Evolutionary conservation across 1,139 yeast species (phyloP), one percentile per base, ranked within the genome.

Genomic region (Diutina scorzettiae): DNA sequence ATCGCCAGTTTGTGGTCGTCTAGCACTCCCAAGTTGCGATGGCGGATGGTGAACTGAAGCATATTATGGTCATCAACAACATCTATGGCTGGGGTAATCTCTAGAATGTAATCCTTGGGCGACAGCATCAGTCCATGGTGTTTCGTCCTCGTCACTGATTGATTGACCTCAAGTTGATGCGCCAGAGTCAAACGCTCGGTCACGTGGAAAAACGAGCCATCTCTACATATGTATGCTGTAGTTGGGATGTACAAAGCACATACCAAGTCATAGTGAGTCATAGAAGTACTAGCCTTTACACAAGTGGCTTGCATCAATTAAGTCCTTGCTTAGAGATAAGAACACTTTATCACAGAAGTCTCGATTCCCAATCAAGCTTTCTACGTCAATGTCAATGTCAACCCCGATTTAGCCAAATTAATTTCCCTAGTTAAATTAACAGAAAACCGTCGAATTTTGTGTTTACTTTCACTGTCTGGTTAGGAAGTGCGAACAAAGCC

Each of bases 41-140:
- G 39, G 14, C 39, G 39, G 11, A 34, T 34, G 14, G 29, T 16
- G n/a, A 34, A 34, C 29, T 34, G 18, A 12, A 34, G 28, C n/a
- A 23, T 20, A 23, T 34, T 34, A 23, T 34, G 39, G 6, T 34
- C 39, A 16, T 34, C 39, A 5, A 34, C 39, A 6, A 20, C 28
- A 14, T 34, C 39, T 12, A 23, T 23, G 19, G 39, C 39, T 8
- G 39, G 39, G 19, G 39, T 20, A 14, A 34, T 34, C 19, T 34
- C 39, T 27, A 34, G 39, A 9, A 34, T 34, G 19, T 23, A 34
- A 16, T 34, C 39, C 12, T 34, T 34, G 27, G 39, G 28, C 27
- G 39, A 23, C 6, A 20, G 5, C 39, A 34, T 34, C 23, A 9
- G 25, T 16, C 11, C 37, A 32, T 32, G 20, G n/a, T n/a, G n/a